Conservation (phyloP, 208 protist genomes). For the Acanthamoeba royreba region DNA sequence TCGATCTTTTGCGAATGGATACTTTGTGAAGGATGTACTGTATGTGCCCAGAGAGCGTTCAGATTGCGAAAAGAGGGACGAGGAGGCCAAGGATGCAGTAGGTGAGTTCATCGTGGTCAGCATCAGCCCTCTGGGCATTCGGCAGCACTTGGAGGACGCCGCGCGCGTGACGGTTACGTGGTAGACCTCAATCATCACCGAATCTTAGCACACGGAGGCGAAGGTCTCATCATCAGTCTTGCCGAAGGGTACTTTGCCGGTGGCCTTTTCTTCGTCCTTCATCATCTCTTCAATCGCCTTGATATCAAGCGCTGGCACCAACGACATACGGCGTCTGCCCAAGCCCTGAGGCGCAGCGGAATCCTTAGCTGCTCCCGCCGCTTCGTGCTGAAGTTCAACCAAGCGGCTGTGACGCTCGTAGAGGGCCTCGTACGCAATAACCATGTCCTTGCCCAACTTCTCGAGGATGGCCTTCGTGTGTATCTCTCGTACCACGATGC, state of each 20-base stretch:
- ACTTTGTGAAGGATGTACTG: neutral
- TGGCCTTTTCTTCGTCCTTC: neutral
- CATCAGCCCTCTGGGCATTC: neutral
- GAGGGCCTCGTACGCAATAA: neutral
- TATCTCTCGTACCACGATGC: conserved; percentile 20
- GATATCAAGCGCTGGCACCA: too few species aligned
- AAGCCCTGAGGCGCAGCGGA: too few species aligned
- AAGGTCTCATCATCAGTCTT: conserved; percentile 7
- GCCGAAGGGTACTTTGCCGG: neutral
- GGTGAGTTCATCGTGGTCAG: neutral
- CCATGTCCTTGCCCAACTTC: neutral
- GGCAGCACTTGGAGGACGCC: neutral
- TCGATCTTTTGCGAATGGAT: neutral
- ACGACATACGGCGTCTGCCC: too few species aligned
- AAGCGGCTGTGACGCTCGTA: neutral
- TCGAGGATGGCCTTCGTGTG: conserved; percentile 19
- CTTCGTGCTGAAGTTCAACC: too few species aligned
- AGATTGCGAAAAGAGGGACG: neutral
- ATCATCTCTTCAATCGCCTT: too few species aligned
- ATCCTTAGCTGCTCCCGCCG: neutral
- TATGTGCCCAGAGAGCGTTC: neutral
- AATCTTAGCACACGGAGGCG: neutral
- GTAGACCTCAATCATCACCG: neutral
- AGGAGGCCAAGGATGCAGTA: neutral
- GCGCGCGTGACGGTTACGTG: neutral